phyloP scores from a whole-genome alignment of 192 early-diverging fungal species.

The Coemansia sp. region DNA sequence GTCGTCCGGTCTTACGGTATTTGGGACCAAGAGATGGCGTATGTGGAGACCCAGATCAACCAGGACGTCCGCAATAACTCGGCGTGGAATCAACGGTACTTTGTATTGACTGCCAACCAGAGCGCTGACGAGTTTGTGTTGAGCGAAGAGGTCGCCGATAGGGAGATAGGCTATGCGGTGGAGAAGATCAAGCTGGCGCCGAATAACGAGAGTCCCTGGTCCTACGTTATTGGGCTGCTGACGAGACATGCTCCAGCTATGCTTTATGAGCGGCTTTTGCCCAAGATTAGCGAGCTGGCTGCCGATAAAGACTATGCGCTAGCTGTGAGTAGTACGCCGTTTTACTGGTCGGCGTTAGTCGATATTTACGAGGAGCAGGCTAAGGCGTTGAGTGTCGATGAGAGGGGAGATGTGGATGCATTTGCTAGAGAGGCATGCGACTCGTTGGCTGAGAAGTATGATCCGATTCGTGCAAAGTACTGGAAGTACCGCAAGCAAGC shows the following conservation, averaged over 20 bases:
- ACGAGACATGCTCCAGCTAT: constrained; percentile 37
- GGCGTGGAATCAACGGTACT: constrained; percentile 98
- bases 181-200: constrained; percentile 79
- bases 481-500: constrained; percentile 42
- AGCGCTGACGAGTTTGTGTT: constrained; percentile 42
- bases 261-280: constrained; percentile 36
- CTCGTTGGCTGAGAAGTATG: constrained; percentile 27
- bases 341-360: constrained; percentile 53
- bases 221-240: constrained; percentile 77
- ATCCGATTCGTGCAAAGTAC: constrained; percentile 44
- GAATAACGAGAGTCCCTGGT: constrained; percentile 93
- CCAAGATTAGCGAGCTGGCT: constrained; percentile 34
- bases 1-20: constrained; percentile 71
- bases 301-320: constrained; percentile 10
- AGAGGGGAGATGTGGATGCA: constrained; percentile 11
- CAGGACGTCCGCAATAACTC: constrained; percentile 96
- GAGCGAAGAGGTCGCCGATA: constrained; percentile 50
- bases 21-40: constrained; percentile 81
- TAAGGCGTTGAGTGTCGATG: constrained; percentile 8
- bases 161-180: constrained; percentile 71
- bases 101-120: constrained; percentile 62
- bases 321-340: constrained; percentile 31
- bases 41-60: constrained; percentile 71
- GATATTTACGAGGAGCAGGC: constrained; percentile 50
- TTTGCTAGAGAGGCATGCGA: constrained; percentile 31